Conservation (phyloP, 148 eudicot genomes). For the Heliamphora exappendiculata region DNA sequence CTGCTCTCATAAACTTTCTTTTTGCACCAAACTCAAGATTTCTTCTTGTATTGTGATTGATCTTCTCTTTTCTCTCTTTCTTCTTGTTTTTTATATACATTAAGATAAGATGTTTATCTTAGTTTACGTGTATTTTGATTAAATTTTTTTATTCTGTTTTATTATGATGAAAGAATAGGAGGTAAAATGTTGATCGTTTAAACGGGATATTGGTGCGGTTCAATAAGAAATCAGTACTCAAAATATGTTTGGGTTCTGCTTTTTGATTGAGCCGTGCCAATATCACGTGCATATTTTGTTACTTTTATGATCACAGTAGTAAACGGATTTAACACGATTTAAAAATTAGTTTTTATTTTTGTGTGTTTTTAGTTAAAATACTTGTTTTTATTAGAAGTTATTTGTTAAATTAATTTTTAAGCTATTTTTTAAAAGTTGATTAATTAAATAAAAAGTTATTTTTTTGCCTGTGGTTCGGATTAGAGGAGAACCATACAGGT, state of each 20-base stretch:
- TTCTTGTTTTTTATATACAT: not conserved
- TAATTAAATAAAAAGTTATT: too few species aligned
- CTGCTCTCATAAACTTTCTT: not conserved
- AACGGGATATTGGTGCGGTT: constrained; percentile 51
- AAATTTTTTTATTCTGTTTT: not conserved
- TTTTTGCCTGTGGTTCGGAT: too few species aligned
- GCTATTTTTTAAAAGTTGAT: too few species aligned
- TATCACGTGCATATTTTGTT: constrained; percentile 59
- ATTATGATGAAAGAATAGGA: not conserved
- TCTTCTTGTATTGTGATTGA: not conserved
- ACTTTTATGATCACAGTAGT: too few species aligned
- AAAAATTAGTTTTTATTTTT: too few species aligned
- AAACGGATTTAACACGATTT: too few species aligned
- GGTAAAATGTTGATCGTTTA: not conserved
- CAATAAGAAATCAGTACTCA: constrained; percentile 30
- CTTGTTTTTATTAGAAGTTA: too few species aligned
- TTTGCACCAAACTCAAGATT: not conserved
- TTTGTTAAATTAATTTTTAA: too few species aligned
- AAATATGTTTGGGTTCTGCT: constrained; percentile 9
- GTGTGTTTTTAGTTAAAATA: too few species aligned
- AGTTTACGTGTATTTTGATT: not conserved
- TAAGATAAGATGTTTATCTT: not conserved
- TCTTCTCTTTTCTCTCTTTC: not conserved
- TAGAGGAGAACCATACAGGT: too few species aligned
- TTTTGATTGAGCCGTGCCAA: constrained; percentile 70